Percentiles rank a stretch among this genome's conserved stretches.
Conservation (phyloP, 106 monocot species). For the Dendrobium chrysotoxum region DNA sequence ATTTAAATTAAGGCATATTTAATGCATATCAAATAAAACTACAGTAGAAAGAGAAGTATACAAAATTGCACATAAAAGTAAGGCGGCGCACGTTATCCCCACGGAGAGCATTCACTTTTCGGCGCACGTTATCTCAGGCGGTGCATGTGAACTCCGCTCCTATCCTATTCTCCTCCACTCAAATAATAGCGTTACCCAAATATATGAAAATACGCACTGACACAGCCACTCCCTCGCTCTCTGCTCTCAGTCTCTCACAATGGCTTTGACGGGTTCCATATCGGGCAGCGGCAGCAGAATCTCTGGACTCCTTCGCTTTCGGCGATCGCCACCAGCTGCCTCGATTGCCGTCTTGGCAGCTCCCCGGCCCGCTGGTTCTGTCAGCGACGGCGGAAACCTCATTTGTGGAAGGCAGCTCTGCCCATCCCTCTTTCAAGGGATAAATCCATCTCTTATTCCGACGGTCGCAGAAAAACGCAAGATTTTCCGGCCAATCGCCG, state of each 20-base stretch:
- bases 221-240: not conserved
- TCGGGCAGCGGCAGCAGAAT: slow-evolving; percentile 32
- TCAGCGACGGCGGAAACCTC: slow-evolving; percentile 41
- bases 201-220: not conserved
- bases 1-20: no score
- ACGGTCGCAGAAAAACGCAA: not conserved
- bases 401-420: slow-evolving; percentile 56
- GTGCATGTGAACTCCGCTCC: not conserved
- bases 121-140: not conserved
- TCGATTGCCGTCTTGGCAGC: not conserved
- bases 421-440: slow-evolving; percentile 33
- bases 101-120: not conserved
- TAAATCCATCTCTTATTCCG: not conserved
- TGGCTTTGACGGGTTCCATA: slow-evolving; percentile 32
- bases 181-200: not conserved
- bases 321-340: slow-evolving; percentile 7
- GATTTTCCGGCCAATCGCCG: slow-evolving; percentile 11
- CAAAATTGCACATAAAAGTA: no score
- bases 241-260: not conserved
- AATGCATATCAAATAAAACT: no score
- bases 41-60: no score
- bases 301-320: slow-evolving; percentile 46
- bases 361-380: slow-evolving; percentile 8
- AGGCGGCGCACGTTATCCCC: no score
- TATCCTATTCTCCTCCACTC: slow-evolving; percentile 12